Percentiles rank a stretch among this genome's conserved stretches.
These are phyloP conservation scores for Calonectria hawksworthii DNA, from an alignment of 2,329 filamentous ascomycete species.

Conservation along the genomic window DNA sequence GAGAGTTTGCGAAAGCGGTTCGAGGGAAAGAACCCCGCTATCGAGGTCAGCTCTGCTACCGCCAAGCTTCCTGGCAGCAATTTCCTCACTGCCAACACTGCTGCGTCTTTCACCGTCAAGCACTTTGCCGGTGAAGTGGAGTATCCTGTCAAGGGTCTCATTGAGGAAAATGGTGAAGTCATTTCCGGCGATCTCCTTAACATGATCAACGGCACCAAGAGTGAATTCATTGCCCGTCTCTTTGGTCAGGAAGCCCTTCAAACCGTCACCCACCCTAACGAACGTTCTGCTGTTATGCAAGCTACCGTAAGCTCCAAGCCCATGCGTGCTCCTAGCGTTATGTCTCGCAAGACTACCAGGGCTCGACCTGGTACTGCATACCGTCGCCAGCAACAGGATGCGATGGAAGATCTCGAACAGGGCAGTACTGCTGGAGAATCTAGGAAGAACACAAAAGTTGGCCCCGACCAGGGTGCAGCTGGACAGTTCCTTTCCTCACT, in stretches of 20 bases:
- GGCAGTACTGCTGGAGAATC: constrained; percentile 63
- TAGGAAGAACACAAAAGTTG: constrained; percentile 58
- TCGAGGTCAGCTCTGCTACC: constrained; percentile 81
- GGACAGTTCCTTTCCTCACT: constrained; percentile 92
- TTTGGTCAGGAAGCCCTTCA: constrained; percentile 97
- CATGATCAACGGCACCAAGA: constrained; percentile 89
- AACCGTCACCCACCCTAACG: constrained; percentile 92
- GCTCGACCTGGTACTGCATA: constrained; percentile 50
- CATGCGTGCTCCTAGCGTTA: constrained; percentile 91
- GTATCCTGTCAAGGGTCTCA: constrained; percentile 86
- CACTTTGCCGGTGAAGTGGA: constrained; percentile 98
- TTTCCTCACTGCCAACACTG: constrained; percentile 85
- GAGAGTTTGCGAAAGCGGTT: constrained; percentile 95
- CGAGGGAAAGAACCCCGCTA: constrained; percentile 92
- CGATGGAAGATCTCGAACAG: constrained; percentile 62
- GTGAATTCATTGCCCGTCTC: constrained; percentile 87
- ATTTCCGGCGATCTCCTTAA: constrained; percentile 97
- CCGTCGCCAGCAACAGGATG: constrained; percentile 58
- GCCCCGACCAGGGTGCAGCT: constrained; percentile 84
- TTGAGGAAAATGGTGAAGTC: constrained; percentile 96
- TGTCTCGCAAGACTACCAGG: constrained; percentile 78
- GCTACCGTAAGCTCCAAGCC: constrained; percentile 97
- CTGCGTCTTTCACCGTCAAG: constrained; percentile 88
- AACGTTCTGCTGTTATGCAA: constrained; percentile 92
- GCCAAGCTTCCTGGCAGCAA: constrained; percentile 88